phyloP scores from a whole-genome alignment of 164 flowering plant genomes.

The Stephania cephalantha region DNA sequence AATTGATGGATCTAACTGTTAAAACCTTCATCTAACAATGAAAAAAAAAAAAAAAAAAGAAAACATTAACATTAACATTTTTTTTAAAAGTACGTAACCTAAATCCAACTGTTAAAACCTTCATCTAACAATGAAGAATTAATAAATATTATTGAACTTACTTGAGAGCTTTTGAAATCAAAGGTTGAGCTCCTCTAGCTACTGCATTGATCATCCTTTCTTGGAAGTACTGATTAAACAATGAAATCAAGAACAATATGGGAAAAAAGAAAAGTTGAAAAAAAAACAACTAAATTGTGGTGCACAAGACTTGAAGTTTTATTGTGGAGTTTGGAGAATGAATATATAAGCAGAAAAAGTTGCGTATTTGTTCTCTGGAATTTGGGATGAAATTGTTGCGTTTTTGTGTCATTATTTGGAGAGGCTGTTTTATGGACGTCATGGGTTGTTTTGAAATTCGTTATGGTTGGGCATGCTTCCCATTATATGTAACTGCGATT shows the following conservation, averaged over 20 bases:
- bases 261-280: neutral
- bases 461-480: neutral
- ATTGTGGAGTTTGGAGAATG: too few relatives aligned
- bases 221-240: too few relatives aligned
- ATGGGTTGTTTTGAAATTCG: conserved; percentile 1
- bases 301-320: too few relatives aligned
- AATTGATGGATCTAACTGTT: neutral
- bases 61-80: too few relatives aligned
- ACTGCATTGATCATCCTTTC: conserved; percentile 8
- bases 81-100: too few relatives aligned
- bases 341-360: too few relatives aligned
- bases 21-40: too few relatives aligned
- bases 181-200: conserved; percentile 11
- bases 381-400: neutral
- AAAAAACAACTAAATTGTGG: too few relatives aligned
- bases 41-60: too few relatives aligned
- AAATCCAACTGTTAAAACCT: too few relatives aligned
- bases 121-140: neutral
- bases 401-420: neutral
- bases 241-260: neutral
- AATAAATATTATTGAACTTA: neutral
- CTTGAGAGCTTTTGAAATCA: conserved; percentile 9
- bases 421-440: neutral
- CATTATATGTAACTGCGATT: neutral
- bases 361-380: too few relatives aligned